Base-by-base conservation (phyloP, 345 rosid genomes). In the Stellera chamaejasme region DNA sequence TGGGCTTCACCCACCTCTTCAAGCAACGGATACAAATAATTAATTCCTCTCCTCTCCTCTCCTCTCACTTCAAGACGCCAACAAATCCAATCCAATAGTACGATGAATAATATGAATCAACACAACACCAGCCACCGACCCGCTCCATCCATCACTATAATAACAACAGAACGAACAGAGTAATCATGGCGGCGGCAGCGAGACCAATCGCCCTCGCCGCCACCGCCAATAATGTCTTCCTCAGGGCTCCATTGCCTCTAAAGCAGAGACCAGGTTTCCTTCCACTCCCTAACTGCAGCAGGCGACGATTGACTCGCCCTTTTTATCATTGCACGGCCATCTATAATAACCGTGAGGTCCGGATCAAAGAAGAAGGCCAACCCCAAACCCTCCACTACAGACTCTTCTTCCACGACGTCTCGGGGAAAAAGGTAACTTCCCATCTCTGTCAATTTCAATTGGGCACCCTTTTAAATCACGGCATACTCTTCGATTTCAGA, bases 401-500 rank as follows among this genome's bases (percentile, higher is more conserved):
- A 62, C 53, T 62, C 48, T 62, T 62, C 66, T 62, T 62, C 48
- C 54, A 45, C 13, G 54, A 62, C 26, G n/a, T 43, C 50, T 62
- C 48, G 8, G 59, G 66, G 46, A 62, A 62, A 42, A 62, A 54
- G 66, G 66, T 54, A 11, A 11, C 46, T 61, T 46, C 14, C 2
- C 13, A 26, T 6, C 36, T 15, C 13, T 0, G 9, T 0, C 23
- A 19, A 19, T 19, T 19, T 19, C 23, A 19, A 19, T 1, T 19
- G 23, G 23, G 23, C 23, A 19, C 1, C 23, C 23, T 19, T 19
- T 19, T 1, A 19, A 19, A 19, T 19, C 23, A 19, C 23, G 23
- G 23, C 23, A 1, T 19, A 19, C 9, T 32, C 9, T 3, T 32
- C 39, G 9, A 32, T 32, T 47, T 41, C 70, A 90, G 97, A 74